These are phyloP conservation scores for Candida pini DNA, from an alignment of 805 yeast genomes.

Conservation along the genomic window DNA sequence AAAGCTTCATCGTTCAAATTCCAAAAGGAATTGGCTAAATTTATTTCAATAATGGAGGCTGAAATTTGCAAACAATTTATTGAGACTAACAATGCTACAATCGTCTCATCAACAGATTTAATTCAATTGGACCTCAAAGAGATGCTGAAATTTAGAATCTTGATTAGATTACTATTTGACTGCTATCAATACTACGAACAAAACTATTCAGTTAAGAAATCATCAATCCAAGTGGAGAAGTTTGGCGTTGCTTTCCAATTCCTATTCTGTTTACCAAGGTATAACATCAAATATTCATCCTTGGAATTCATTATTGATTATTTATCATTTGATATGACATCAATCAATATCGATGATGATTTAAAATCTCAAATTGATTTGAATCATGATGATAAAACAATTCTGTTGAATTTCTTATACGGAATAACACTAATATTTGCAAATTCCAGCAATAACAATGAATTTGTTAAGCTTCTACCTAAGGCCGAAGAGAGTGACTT, in stretches of 20 bases:
- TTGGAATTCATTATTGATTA: constrained; percentile 39
- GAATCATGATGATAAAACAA: constrained; percentile 20
- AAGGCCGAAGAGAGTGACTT: constrained; percentile 13
- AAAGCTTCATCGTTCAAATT: constrained; percentile 24
- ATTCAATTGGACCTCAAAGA: constrained; percentile 25
- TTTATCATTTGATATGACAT: constrained; percentile 39
- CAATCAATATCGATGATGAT: constrained; percentile 25
- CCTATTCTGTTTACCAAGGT: constrained; percentile 31
- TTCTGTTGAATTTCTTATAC: constrained; percentile 34
- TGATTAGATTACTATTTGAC: constrained; percentile 26
- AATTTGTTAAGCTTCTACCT: constrained; percentile 15
- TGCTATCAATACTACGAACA: constrained; percentile 22
- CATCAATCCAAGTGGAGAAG: constrained; percentile 13
- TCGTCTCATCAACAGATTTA: constrained; percentile 21
- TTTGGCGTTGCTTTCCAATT: constrained; percentile 25
- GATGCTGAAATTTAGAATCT: constrained; percentile 23
- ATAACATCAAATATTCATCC: constrained; percentile 21
- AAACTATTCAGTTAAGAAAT: constrained; percentile 14
- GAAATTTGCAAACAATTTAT: constrained; percentile 33
- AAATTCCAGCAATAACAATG: constrained; percentile 18
- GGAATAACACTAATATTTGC: constrained; percentile 33
- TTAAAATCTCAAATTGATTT: constrained; percentile 25
- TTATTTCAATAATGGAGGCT: constrained; percentile 40
- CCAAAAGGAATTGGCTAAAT: constrained; percentile 46
- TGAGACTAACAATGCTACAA: constrained; percentile 30